Percentiles rank a stretch among this genome's conserved stretches.
These are phyloP conservation scores for Urtica urens DNA, from an alignment of 306 rosid genomes.

Conservation along the genomic window DNA sequence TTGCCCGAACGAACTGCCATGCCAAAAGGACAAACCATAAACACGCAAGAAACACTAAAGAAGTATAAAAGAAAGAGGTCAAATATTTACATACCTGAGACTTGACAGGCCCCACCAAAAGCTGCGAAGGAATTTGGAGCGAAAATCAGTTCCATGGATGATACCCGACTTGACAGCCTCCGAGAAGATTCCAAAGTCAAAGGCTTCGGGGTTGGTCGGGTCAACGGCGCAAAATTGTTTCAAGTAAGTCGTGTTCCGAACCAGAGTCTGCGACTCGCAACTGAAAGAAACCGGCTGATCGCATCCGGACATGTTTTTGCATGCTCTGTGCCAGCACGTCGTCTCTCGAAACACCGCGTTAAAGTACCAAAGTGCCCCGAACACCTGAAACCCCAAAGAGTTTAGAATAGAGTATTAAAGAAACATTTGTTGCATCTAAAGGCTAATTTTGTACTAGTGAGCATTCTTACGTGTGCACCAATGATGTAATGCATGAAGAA, in stretches of 20 bases:
- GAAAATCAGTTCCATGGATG: conserved; percentile 10
- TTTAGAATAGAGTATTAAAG: not conserved
- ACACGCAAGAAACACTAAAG: not conserved
- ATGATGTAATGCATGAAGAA: conserved; percentile 20
- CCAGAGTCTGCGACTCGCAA: not conserved
- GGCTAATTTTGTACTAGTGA: not conserved
- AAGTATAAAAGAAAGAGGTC: not conserved
- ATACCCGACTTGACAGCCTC: conserved; percentile 17
- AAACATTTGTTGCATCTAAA: not conserved
- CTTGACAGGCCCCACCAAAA: conserved; percentile 37
- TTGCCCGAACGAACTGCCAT: conserved; percentile 50
- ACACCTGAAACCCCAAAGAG: not conserved
- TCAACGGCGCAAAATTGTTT: conserved; percentile 1
- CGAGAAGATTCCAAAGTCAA: conserved; percentile 22
- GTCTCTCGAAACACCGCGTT: conserved; percentile 12
- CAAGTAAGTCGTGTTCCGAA: not conserved
- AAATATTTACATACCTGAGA: conserved; percentile 23
- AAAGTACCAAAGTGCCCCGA: conserved; percentile 31
- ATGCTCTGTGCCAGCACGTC: conserved; percentile 16
- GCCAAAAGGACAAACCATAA: not conserved
- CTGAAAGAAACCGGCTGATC: not conserved
- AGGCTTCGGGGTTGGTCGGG: not conserved
- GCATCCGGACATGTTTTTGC: not conserved
- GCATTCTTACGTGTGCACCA: conserved; percentile 14
- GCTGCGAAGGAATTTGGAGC: conserved; percentile 13